A percentile compares a stretch with the other conserved stretches of the same genome.
Evolutionary conservation across 148 eudicot species (phyloP).

Genomic region (Dysphania ambrosioides): DNA sequence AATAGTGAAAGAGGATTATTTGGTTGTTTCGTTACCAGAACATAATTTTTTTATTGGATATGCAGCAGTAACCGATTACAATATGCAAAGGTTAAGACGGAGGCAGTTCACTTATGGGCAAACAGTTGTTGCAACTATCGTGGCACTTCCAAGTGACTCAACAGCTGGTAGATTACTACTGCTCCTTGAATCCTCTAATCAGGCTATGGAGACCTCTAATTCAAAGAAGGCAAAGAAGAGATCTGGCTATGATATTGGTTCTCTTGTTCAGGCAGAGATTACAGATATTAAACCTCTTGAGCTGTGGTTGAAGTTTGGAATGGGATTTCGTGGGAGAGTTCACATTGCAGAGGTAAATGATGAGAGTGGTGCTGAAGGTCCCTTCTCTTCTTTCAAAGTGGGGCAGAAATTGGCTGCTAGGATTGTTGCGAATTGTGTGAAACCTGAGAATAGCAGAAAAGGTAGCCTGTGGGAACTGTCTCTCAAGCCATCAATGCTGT

Average conservation of each 20-base stretch:
- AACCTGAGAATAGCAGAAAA: constrained; percentile 38
- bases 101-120: constrained; percentile 59
- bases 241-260: constrained; percentile 65
- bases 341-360: constrained; percentile 78
- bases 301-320: constrained; percentile 79
- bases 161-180: constrained; percentile 71
- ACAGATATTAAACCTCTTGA: constrained; percentile 87
- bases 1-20: constrained; percentile 78
- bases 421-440: constrained; percentile 54
- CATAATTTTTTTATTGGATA: constrained; percentile 60
- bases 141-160: constrained; percentile 72
- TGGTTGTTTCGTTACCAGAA: constrained; percentile 83
- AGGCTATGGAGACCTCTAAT: constrained; percentile 52
- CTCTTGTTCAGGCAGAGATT: constrained; percentile 80
- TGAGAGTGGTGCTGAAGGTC: constrained; percentile 52
- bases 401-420: constrained; percentile 80
- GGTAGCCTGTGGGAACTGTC: constrained; percentile 70
- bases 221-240: constrained; percentile 72
- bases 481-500: constrained; percentile 59
- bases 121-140: constrained; percentile 63
- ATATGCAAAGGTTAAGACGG: constrained; percentile 64
- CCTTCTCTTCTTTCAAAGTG: constrained; percentile 58
- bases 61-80: constrained; percentile 69
- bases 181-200: constrained; percentile 66
- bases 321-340: constrained; percentile 69